Percentiles rank a stretch among this genome's conserved stretches.
phyloP scores from a whole-genome alignment of 2,329 filamentous ascomycete species.

The Sporothrix brasiliensis region DNA sequence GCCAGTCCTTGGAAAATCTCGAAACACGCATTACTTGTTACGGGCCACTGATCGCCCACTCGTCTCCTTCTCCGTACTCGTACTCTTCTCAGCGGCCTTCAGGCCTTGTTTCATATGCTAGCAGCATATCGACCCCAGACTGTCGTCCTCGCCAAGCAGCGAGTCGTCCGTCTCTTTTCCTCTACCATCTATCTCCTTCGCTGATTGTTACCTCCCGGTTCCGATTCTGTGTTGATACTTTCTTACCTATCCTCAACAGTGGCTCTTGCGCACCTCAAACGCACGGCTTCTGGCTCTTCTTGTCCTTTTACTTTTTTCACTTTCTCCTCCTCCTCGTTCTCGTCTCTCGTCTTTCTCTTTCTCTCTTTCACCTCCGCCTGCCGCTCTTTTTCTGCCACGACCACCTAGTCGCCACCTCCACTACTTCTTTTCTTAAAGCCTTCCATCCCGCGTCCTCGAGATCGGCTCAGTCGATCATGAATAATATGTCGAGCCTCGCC shows the following conservation, averaged over 20 bases:
- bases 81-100: slow-evolving; percentile 40
- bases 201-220: slow-evolving; percentile 27
- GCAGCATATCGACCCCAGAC: slow-evolving; percentile 36
- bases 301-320: background rate
- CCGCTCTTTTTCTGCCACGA: background rate
- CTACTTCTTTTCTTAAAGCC: background rate
- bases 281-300: background rate
- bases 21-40: slow-evolving; percentile 44
- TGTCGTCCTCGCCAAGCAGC: slow-evolving; percentile 27
- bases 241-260: slow-evolving; percentile 23
- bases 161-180: slow-evolving; percentile 1
- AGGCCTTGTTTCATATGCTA: slow-evolving; percentile 45
- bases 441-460: slow-evolving; percentile 2
- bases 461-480: slow-evolving; percentile 28
- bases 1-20: slow-evolving; percentile 41
- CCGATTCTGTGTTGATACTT: slow-evolving; percentile 11
- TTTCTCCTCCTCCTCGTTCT: background rate
- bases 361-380: background rate
- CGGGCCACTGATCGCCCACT: slow-evolving; percentile 43
- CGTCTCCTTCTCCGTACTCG: slow-evolving; percentile 38
- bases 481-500: slow-evolving; percentile 68
- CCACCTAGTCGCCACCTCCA: background rate
- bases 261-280: slow-evolving; percentile 23
- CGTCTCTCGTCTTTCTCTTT: background rate
- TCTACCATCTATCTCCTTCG: slow-evolving; percentile 16